A percentile compares a stretch with the other conserved stretches of the same genome.
Conservation (phyloP, 2,329 filamentous ascomycete genomes). For the Cladosporium austrohemisphaericum region DNA sequence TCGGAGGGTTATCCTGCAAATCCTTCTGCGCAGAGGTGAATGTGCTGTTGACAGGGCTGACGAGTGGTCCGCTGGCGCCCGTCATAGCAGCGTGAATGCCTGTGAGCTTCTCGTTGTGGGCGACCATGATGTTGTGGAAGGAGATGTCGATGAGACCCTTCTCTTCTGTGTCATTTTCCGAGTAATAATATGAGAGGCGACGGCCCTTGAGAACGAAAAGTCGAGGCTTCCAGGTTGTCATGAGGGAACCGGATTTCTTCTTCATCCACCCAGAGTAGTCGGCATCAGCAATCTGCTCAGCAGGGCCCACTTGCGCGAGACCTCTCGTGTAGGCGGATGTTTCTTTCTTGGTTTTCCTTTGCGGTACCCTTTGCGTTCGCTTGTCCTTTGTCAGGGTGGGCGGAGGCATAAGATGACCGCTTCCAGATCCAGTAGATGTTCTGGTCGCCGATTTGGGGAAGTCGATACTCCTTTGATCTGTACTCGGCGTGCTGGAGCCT, state of each 20-base stretch:
- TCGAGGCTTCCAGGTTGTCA: constrained; percentile 96
- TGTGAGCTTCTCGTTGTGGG: constrained; percentile 85
- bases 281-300: constrained; percentile 77
- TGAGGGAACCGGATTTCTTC: constrained; percentile 92
- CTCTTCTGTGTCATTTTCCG: constrained; percentile 85
- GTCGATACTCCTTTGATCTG: constrained; percentile 44
- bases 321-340: constrained; percentile 92
- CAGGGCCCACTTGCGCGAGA: constrained; percentile 72
- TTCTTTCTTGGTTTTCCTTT: constrained; percentile 68
- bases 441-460: constrained; percentile 38
- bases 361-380: constrained; percentile 25
- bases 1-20: constrained; percentile 35
- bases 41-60: constrained; percentile 46
- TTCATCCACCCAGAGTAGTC: constrained; percentile 99
- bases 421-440: constrained; percentile 42
- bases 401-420: constrained; percentile 30
- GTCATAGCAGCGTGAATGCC: constrained; percentile 89
- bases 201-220: constrained; percentile 93
- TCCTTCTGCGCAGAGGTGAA: constrained; percentile 37
- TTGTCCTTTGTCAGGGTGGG: constrained; percentile 21
- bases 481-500: constrained; percentile 66
- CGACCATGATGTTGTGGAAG: constrained; percentile 91
- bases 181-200: constrained; percentile 92
- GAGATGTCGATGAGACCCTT: constrained; percentile 97
- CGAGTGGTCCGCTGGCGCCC: constrained; percentile 65